phyloP scores from a whole-genome alignment of 306 rosid genomes.

The Lathyrus aphaca region DNA sequence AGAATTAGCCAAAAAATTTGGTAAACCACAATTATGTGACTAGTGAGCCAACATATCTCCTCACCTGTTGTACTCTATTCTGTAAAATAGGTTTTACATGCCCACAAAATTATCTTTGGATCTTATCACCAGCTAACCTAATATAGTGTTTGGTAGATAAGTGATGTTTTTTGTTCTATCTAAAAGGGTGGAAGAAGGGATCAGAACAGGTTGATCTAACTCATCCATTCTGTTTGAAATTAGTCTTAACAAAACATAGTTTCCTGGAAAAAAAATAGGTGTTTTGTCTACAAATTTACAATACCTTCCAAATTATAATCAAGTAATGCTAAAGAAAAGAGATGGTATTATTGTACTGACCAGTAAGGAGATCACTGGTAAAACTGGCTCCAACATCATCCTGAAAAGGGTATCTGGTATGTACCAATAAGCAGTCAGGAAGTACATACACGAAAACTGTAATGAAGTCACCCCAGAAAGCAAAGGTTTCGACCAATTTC shows the following conservation, averaged over 20 bases:
- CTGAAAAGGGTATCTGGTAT: slow-evolving; percentile 68
- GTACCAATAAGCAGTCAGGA: slow-evolving; percentile 56
- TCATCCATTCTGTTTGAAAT: slow-evolving; percentile 11
- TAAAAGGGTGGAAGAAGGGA: not conserved
- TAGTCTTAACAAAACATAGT: slow-evolving; percentile 8
- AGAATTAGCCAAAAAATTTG: too few species aligned
- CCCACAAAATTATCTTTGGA: slow-evolving; percentile 15
- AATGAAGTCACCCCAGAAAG: slow-evolving; percentile 44
- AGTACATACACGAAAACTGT: slow-evolving; percentile 43
- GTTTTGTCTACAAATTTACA: slow-evolving; percentile 2
- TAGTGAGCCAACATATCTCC: not conserved
- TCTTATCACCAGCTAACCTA: slow-evolving; percentile 16
- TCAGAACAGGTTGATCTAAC: not conserved
- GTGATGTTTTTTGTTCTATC: not conserved
- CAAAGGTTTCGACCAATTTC: slow-evolving; percentile 37
- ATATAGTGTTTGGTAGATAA: not conserved
- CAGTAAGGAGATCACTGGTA: slow-evolving; percentile 65
- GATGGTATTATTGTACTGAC: slow-evolving; percentile 51
- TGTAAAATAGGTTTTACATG: slow-evolving; percentile 27
- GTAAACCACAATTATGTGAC: too few species aligned
- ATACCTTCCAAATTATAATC: slow-evolving; percentile 33
- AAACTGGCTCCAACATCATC: slow-evolving; percentile 79
- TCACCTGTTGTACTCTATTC: not conserved
- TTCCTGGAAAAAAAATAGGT: slow-evolving; percentile 28
- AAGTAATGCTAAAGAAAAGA: slow-evolving; percentile 40